phyloP scores from a whole-genome alignment of 257 asterid genomes.

The Solanum clarkiae region DNA sequence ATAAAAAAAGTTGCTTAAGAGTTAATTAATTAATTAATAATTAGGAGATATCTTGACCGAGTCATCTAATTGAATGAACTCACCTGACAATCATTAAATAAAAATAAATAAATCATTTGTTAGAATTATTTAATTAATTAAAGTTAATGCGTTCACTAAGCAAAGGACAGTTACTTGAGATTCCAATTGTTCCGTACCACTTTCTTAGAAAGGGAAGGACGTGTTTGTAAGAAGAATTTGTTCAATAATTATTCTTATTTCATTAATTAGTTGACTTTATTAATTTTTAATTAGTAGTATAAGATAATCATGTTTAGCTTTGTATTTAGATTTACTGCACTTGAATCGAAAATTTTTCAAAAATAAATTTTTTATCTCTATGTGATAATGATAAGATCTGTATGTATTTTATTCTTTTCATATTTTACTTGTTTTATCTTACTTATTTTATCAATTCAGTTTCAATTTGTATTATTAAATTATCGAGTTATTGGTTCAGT shows the following conservation, averaged over 20 bases:
- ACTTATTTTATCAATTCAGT: no score
- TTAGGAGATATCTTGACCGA: background rate
- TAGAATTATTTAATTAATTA: background rate
- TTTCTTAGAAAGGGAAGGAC: background rate
- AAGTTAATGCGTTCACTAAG: background rate
- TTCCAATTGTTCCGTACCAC: constrained; percentile 4
- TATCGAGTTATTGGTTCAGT: no score
- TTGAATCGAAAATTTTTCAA: no score
- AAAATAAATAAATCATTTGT: background rate
- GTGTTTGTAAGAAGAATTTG: background rate
- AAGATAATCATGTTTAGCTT: background rate
- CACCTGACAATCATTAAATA: background rate
- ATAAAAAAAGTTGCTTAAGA: background rate
- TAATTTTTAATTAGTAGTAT: background rate
- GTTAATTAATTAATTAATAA: background rate
- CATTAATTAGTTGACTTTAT: background rate
- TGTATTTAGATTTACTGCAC: no score
- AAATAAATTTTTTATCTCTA: no score
- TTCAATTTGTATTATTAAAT: no score
- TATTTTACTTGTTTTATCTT: no score
- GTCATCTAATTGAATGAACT: background rate
- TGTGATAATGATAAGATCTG: no score
- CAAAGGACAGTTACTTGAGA: background rate
- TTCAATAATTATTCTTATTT: background rate
- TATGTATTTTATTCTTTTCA: no score